Base-by-base conservation (phyloP, 2,329 filamentous ascomycete species). In the Hymenoscyphus salicellus region DNA sequence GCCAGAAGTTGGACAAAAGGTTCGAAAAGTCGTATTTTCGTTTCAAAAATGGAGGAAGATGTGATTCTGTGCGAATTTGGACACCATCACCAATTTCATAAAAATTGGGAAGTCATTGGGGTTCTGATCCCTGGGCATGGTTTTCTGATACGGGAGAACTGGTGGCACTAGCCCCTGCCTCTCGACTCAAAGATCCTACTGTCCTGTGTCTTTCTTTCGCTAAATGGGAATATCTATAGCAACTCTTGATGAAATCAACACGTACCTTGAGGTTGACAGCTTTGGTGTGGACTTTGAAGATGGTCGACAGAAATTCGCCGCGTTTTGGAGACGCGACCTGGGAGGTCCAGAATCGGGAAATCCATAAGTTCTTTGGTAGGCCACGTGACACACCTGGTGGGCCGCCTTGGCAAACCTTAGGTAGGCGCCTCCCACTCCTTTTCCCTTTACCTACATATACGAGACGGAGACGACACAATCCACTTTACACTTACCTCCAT, bases 181-280 rank as follows among this genome's bases (percentile, higher is more conserved):
- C 55, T 56, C 23, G 55, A 32, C 5, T 14, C 17, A 30, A 5
- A 20, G 16, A 33, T 16, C 20, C 16, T 57, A 17, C 20, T 5
- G 11, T 30, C 28, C 28, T 30, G 28, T 26, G 17, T 8, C 2
- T 30, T 17, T 36, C n/a, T 26, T 23, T 23, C 32, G 56, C 56
- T n/a, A 16, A 41, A 23, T n/a, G 56, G 36, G 41, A 8, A 41
- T 28, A 10, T 7, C n/a, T 36, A 58, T 11, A 26, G 10, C 17
- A 41, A 20, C 17, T 41, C 26, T 43, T 41, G 46, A 58, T 59
- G 57, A n/a, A 32, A 60, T 17, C 33, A 36, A 60, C 49, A 60
- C 57, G 60, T 62, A 62, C 60, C 63, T 62, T n/a, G 55, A 43
- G 30, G 36, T 46, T 23, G 26, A 46, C 28, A 26, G 49, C 23